Percentiles rank a stretch among this genome's conserved stretches.
These are phyloP conservation scores for Cercophora sp. DNA, from an alignment of 495 filamentous ascomycete species.

Conservation along the genomic window DNA sequence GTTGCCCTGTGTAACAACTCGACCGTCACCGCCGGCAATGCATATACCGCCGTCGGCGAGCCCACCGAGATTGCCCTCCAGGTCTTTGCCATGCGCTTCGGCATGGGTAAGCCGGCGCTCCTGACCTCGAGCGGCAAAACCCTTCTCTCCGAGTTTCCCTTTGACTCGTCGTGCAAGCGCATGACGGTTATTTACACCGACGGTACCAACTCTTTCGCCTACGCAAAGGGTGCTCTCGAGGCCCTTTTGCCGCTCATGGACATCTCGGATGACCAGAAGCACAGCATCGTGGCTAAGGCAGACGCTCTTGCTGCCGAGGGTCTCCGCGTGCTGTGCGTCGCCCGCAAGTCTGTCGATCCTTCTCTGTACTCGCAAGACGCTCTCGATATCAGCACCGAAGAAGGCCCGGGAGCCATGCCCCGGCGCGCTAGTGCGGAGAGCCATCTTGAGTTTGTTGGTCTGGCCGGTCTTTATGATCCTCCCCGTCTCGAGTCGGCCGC, in stretches of 20 bases:
- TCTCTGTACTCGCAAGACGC: neutral
- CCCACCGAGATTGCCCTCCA: constrained; percentile 85
- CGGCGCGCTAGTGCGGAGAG: constrained; percentile 41
- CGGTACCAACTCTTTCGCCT: constrained; percentile 43
- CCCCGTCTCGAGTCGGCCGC: constrained; percentile 63
- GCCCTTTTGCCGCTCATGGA: constrained; percentile 62
- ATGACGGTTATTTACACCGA: constrained; percentile 72
- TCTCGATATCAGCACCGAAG: neutral
- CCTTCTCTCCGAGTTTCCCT: constrained; percentile 69
- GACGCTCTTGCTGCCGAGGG: constrained; percentile 63
- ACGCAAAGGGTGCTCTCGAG: constrained; percentile 78
- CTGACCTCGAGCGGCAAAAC: constrained; percentile 43
- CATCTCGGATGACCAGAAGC: constrained; percentile 55
- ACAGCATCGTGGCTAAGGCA: constrained; percentile 57
- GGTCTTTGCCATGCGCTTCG: constrained; percentile 71
- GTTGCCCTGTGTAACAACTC: constrained; percentile 47
- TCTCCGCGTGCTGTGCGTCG: constrained; percentile 74
- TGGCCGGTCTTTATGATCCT: constrained; percentile 69
- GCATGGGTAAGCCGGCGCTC: constrained; percentile 49
- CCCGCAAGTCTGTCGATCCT: constrained; percentile 38
- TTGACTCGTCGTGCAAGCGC: constrained; percentile 75
- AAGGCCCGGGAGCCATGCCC: neutral
- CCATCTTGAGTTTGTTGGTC: constrained; percentile 56
- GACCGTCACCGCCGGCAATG: constrained; percentile 28
- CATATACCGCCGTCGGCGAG: constrained; percentile 60